These are phyloP conservation scores for Thalia dealbata DNA, from an alignment of 176 grass and related monocot species.

Conservation along the genomic window DNA sequence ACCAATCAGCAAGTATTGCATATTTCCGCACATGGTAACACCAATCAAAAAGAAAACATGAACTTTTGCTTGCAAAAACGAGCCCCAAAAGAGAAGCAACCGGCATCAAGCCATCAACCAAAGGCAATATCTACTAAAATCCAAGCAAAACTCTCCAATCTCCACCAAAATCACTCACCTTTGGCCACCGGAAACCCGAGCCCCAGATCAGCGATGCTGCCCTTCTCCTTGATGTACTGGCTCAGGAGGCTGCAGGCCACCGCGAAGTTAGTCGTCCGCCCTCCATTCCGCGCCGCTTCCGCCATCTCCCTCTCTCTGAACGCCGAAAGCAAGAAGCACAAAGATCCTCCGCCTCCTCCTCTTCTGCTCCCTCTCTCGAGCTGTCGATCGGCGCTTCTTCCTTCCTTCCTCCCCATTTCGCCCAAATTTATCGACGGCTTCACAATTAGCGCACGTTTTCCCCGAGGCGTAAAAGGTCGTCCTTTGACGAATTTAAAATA, in stretches of 20 bases:
- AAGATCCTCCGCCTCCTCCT: no score
- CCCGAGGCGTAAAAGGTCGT: not conserved
- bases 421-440: not conserved
- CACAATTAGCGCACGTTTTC: conserved; percentile 3
- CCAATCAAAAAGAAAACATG: not conserved
- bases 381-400: not conserved
- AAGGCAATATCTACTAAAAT: not conserved
- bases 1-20: not conserved
- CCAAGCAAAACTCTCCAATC: not conserved
- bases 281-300: conserved; percentile 7
- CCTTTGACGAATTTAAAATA: no score
- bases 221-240: conserved; percentile 83
- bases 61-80: not conserved
- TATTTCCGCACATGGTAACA: not conserved
- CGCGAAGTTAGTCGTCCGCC: conserved; percentile 46
- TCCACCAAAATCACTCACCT: not conserved
- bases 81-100: no score
- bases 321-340: no score
- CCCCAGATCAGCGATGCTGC: conserved; percentile 52
- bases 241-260: conserved; percentile 79
- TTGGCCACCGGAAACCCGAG: conserved; percentile 39
- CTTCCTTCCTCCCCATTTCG: not conserved
- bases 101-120: not conserved
- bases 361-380: not conserved
- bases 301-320: conserved; percentile 15